Percentiles rank a stretch among this genome's conserved stretches.
phyloP scores from a whole-genome alignment of 208 protist genomes.

The Leishmania gerbilli region DNA sequence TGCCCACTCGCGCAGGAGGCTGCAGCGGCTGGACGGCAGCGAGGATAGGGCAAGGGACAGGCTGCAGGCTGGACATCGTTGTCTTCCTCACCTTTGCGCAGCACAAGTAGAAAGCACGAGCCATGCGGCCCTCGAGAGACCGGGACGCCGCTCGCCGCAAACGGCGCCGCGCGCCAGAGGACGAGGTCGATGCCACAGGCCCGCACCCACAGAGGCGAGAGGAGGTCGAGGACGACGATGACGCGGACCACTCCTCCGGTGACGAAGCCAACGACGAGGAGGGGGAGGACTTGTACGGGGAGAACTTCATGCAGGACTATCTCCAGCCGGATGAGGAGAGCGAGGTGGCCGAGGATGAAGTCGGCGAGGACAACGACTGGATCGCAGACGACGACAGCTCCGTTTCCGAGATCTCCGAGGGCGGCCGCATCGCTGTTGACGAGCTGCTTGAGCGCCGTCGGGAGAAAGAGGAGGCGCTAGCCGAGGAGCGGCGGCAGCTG shows the following conservation, averaged over 20 bases:
- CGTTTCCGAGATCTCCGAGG: slow-evolving; percentile 79
- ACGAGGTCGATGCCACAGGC: background rate
- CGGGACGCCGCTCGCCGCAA: slow-evolving; percentile 18
- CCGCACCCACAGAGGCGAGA: background rate
- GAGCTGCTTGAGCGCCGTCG: slow-evolving; percentile 75
- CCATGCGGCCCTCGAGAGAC: slow-evolving; percentile 10
- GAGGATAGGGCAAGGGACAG: background rate
- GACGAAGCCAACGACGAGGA: slow-evolving; percentile 51
- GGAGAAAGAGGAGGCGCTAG: slow-evolving; percentile 57
- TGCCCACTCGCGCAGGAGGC: background rate
- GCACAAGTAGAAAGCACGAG: background rate
- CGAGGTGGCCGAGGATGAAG: slow-evolving; percentile 70
- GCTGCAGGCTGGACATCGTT: background rate
- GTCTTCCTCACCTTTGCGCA: background rate
- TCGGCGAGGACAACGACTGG: slow-evolving; percentile 59
- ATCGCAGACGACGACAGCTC: slow-evolving; percentile 74
- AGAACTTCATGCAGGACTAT: slow-evolving; percentile 91
- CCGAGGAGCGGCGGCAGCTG: slow-evolving; percentile 67
- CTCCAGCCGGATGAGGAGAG: slow-evolving; percentile 81
- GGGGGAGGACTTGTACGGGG: slow-evolving; percentile 89
- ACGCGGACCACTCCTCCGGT: slow-evolving; percentile 30
- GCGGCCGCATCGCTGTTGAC: slow-evolving; percentile 70
- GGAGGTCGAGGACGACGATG: slow-evolving; percentile 19
- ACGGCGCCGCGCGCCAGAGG: slow-evolving; percentile 15
- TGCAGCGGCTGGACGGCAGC: too few relatives aligned